These are phyloP conservation scores for Parastagonospora nodorum DNA, from an alignment of 2,329 filamentous ascomycete species.

Conservation along the genomic window DNA sequence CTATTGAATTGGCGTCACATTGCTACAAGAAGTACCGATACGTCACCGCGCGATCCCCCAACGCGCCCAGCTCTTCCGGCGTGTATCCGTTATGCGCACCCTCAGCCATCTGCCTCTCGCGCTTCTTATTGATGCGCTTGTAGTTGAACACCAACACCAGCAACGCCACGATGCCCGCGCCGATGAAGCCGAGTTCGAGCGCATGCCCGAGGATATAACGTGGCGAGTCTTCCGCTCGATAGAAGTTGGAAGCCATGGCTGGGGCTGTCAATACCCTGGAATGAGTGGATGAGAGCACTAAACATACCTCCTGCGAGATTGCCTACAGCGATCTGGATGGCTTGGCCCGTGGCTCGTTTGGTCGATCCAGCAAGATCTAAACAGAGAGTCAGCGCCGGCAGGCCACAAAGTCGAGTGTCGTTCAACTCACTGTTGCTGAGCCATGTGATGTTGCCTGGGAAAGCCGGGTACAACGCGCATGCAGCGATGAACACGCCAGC, in stretches of 20 bases:
- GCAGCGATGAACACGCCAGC: constrained; percentile 46
- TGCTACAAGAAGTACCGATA: constrained; percentile 64
- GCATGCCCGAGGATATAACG: constrained; percentile 58
- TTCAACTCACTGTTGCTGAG: constrained; percentile 54
- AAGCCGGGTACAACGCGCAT: constrained; percentile 44
- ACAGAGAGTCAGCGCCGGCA: constrained; percentile 20
- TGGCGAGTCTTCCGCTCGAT: constrained; percentile 58
- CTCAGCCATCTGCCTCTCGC: constrained; percentile 47
- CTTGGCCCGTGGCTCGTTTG: constrained; percentile 57
- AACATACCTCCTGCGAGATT: constrained; percentile 47
- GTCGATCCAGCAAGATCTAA: constrained; percentile 59
- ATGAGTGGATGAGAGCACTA: neutral
- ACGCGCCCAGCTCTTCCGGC: constrained; percentile 59
- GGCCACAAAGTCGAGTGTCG: neutral
- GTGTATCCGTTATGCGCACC: constrained; percentile 50
- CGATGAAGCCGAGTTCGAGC: constrained; percentile 57
- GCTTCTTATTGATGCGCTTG: constrained; percentile 61
- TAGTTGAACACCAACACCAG: constrained; percentile 58
- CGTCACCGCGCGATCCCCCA: constrained; percentile 66
- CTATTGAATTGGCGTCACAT: constrained; percentile 38
- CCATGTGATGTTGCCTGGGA: constrained; percentile 53
- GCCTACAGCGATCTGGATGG: constrained; percentile 56
- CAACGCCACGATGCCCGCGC: constrained; percentile 52
- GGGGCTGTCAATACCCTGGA: constrained; percentile 3
- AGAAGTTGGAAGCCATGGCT: constrained; percentile 76